Evolutionary conservation across 2,329 filamentous ascomycete genomes (phyloP).

Genomic region (Botrytis porri): DNA sequence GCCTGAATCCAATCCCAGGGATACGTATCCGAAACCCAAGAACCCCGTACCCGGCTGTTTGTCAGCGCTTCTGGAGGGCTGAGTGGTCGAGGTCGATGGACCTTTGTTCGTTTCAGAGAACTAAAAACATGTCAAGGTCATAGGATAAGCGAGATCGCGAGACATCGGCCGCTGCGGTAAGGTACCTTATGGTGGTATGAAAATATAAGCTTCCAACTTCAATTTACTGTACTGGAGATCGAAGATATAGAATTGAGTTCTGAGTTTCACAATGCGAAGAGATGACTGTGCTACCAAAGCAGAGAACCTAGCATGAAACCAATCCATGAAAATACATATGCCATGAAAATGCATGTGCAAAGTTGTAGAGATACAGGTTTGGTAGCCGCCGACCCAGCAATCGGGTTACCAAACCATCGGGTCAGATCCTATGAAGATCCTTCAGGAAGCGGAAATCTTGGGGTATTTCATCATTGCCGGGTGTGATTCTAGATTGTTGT

Average conservation of each 20-base stretch:
- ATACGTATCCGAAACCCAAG: neutral
- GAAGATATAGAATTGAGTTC: neutral
- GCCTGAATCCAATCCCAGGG: neutral
- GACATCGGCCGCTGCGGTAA: neutral
- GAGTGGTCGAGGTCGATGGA: neutral
- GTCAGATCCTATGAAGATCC: neutral
- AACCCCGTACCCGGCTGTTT: neutral
- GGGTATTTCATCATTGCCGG: too few relatives aligned
- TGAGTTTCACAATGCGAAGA: accelerated
- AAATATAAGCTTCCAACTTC: neutral
- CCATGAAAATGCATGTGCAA: neutral
- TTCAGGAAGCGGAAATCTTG: neutral
- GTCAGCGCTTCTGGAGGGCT: neutral
- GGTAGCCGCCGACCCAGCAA: neutral
- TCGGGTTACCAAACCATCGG: neutral
- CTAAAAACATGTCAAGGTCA: neutral
- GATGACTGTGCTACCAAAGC: neutral
- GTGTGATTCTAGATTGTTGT: too few relatives aligned
- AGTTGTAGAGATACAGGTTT: too few relatives aligned
- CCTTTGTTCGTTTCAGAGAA: neutral
- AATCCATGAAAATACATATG: neutral
- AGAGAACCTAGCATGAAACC: neutral
- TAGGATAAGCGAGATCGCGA: neutral
- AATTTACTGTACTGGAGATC: neutral
- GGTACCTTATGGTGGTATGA: neutral